Conservation (phyloP, 225 moss, liverwort and hornwort species). For the Polytrichum formosum region DNA sequence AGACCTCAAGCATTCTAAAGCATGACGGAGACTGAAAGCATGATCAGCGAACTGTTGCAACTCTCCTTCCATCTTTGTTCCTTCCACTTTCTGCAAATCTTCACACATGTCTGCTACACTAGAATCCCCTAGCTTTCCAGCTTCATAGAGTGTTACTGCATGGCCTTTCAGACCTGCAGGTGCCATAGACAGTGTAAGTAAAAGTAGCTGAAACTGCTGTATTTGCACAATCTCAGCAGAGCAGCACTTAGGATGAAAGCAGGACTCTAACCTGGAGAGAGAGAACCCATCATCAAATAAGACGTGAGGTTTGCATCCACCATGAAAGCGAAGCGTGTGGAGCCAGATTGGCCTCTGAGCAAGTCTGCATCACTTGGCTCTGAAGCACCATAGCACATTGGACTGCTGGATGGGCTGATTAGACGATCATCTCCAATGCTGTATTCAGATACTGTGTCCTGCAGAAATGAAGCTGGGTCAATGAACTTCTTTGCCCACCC, state of each 20-base stretch:
- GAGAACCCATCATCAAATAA: slow-evolving; percentile 99
- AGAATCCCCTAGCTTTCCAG: slow-evolving; percentile 92
- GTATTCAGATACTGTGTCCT: slow-evolving; percentile 65
- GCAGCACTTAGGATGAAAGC: slow-evolving; percentile 15
- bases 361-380: slow-evolving; percentile 58
- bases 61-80: slow-evolving; percentile 97
- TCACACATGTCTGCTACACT: slow-evolving; percentile 99
- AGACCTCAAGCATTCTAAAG: slow-evolving; percentile 84
- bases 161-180: slow-evolving; percentile 91
- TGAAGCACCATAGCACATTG: slow-evolving; percentile 46
- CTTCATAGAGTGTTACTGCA: slow-evolving; percentile 94
- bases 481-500: slow-evolving; percentile 98
- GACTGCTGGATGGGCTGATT: slow-evolving; percentile 56
- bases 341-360: slow-evolving; percentile 43
- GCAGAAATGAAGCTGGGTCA: slow-evolving; percentile 76
- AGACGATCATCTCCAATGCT: slow-evolving; percentile 67
- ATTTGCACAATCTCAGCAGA: neutral
- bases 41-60: slow-evolving; percentile 93
- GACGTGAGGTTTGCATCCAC: slow-evolving; percentile 98
- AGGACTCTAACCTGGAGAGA: slow-evolving; percentile 74
- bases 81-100: slow-evolving; percentile 93
- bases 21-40: slow-evolving; percentile 95
- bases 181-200: neutral
- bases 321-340: slow-evolving; percentile 92
- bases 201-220: neutral